Conservation (phyloP, 169 alveolate species). For the Plasmodium knowlesi region DNA sequence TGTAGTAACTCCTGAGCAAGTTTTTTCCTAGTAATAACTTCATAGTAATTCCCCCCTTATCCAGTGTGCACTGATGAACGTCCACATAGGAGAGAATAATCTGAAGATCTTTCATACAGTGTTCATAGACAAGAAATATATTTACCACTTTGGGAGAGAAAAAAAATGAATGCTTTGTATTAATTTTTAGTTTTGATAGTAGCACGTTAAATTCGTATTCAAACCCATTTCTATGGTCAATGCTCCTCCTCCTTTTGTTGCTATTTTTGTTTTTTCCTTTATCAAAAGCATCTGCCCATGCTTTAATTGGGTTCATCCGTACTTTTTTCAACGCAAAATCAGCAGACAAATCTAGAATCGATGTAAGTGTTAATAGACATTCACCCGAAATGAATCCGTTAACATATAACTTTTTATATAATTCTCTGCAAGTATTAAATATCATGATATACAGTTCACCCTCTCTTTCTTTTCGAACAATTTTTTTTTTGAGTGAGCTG, state of each 20-base stretch:
- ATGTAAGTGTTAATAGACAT: slow-evolving; percentile 82
- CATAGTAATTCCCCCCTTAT: slow-evolving; percentile 83
- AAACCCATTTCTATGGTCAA: slow-evolving; percentile 73
- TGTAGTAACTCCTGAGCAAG: slow-evolving; percentile 74
- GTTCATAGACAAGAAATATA: slow-evolving; percentile 71
- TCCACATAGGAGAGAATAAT: slow-evolving; percentile 87
- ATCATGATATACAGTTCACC: slow-evolving; percentile 88
- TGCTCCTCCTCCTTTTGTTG: slow-evolving; percentile 19
- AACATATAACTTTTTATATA: slow-evolving; percentile 84
- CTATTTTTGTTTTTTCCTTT: slow-evolving; percentile 34
- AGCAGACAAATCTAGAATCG: slow-evolving; percentile 81
- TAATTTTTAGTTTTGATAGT: slow-evolving; percentile 55
- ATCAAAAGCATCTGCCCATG: slow-evolving; percentile 79
- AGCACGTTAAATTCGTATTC: slow-evolving; percentile 64
- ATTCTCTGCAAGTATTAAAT: slow-evolving; percentile 87
- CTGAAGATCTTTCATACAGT: slow-evolving; percentile 81
- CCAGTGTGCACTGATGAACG: slow-evolving; percentile 87
- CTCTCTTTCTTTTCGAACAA: slow-evolving; percentile 83
- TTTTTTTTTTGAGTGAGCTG: slow-evolving; percentile 53
- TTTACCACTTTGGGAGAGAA: slow-evolving; percentile 60
- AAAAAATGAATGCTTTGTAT: slow-evolving; percentile 16
- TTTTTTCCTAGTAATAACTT: slow-evolving; percentile 80
- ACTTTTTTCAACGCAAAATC: slow-evolving; percentile 88
- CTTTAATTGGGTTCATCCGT: slow-evolving; percentile 84
- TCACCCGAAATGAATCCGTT: slow-evolving; percentile 86